phyloP scores from a whole-genome alignment of 345 rosid genomes.

The Arabidopsis thaliana region TAIR10.1 NC_003071.7:15286501-15287000 shows the following conservation, averaged over 20 bases:
- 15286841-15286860: slow-evolving; percentile 45
- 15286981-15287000: slow-evolving; percentile 37
- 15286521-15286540: slow-evolving; percentile 68
- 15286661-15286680: slow-evolving; percentile 55
- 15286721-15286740: slow-evolving; percentile 70
- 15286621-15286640: slow-evolving; percentile 55
- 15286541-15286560: slow-evolving; percentile 94
- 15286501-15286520: slow-evolving; percentile 48
- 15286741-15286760: slow-evolving; percentile 53
- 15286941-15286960: slow-evolving; percentile 41
- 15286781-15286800: slow-evolving; percentile 40
- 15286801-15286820: slow-evolving; percentile 61
- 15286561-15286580: slow-evolving; percentile 70
- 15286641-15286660: slow-evolving; percentile 29
- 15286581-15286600: slow-evolving; percentile 56
- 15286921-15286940: slow-evolving; percentile 52
- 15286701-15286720: slow-evolving; percentile 66
- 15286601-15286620: slow-evolving; percentile 50
- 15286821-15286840: slow-evolving; percentile 79
- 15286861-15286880: slow-evolving; percentile 40
- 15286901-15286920: slow-evolving; percentile 65
- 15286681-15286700: slow-evolving; percentile 67
- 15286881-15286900: slow-evolving; percentile 47
- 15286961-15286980: slow-evolving; percentile 34
- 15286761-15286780: slow-evolving; percentile 46